A percentile compares a stretch with the other conserved stretches of the same genome.
These are phyloP conservation scores for Metschnikowia chrysomelidarum DNA, from an alignment of 805 yeast genomes.

Conservation along the genomic window DNA sequence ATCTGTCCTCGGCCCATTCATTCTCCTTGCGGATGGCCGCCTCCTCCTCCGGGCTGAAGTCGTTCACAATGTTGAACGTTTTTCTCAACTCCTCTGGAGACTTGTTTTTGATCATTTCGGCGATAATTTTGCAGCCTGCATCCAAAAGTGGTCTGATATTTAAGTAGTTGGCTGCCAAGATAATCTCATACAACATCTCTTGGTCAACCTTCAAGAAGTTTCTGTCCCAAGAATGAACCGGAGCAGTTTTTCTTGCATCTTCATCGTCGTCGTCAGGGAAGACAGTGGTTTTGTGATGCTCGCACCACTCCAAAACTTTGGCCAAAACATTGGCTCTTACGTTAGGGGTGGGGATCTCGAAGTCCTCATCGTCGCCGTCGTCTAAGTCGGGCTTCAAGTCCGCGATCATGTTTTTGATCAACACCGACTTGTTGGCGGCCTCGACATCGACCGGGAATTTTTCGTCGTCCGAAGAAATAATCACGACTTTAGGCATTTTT, in stretches of 20 bases:
- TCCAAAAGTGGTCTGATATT: slow-evolving; percentile 73
- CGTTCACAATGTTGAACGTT: slow-evolving; percentile 77
- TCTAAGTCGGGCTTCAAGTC: slow-evolving; percentile 64
- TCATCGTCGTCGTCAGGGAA: slow-evolving; percentile 80
- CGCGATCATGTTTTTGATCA: slow-evolving; percentile 82
- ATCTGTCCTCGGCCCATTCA: slow-evolving; percentile 90
- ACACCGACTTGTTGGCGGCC: slow-evolving; percentile 82
- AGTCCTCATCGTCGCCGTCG: slow-evolving; percentile 51
- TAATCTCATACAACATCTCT: slow-evolving; percentile 79
- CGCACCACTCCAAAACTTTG: slow-evolving; percentile 95
- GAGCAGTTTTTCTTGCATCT: slow-evolving; percentile 82
- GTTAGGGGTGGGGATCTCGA: slow-evolving; percentile 85
- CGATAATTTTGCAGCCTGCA: slow-evolving; percentile 78
- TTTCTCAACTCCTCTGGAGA: slow-evolving; percentile 78
- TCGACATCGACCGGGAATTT: slow-evolving; percentile 71
- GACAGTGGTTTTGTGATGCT: slow-evolving; percentile 80
- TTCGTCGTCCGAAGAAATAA: slow-evolving; percentile 81
- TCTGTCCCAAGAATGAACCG: slow-evolving; percentile 94
- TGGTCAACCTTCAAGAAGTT: slow-evolving; percentile 92
- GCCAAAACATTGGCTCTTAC: slow-evolving; percentile 83
- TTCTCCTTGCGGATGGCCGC: slow-evolving; percentile 84
- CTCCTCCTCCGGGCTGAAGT: slow-evolving; percentile 84
- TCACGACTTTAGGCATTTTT: slow-evolving; percentile 41
- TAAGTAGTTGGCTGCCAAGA: slow-evolving; percentile 76
- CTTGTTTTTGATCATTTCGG: slow-evolving; percentile 80